Conservation (phyloP, 345 rosid species). For the Pugionium cornutum region DNA sequence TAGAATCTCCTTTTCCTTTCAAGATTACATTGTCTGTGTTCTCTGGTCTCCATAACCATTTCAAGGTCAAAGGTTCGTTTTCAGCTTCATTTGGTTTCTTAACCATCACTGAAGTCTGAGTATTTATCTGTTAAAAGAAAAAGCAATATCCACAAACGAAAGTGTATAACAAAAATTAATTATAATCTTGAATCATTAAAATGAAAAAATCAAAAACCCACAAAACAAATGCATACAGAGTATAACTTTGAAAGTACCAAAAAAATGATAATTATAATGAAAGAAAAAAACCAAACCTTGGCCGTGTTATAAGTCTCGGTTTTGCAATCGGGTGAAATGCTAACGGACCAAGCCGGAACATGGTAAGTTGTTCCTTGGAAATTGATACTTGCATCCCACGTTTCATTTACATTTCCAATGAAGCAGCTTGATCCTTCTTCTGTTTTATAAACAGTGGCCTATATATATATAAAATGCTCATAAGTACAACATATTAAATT, state of each 20-base stretch:
- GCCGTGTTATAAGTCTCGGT: slow-evolving; percentile 54
- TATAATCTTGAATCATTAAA: background rate
- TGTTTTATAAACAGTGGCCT: slow-evolving; percentile 54
- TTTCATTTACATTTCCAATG: slow-evolving; percentile 47
- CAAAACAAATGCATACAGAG: background rate
- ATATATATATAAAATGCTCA: background rate
- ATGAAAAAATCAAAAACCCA: background rate
- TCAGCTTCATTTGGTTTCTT: slow-evolving; percentile 35
- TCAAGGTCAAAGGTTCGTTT: slow-evolving; percentile 19
- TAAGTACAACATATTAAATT: background rate
- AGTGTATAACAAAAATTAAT: no score
- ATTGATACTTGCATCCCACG: slow-evolving; percentile 45
- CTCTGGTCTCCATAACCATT: slow-evolving; percentile 52
- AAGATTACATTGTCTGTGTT: slow-evolving; percentile 35
- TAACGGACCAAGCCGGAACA: slow-evolving; percentile 71
- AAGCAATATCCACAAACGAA: background rate
- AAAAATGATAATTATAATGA: background rate
- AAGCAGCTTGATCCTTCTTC: slow-evolving; percentile 55
- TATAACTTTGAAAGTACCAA: background rate
- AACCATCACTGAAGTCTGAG: slow-evolving; percentile 40
- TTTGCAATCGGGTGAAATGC: slow-evolving; percentile 58
- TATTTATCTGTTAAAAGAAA: slow-evolving; percentile 29
- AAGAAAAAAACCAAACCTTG: slow-evolving; percentile 38
- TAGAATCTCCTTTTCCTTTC: slow-evolving; percentile 39
- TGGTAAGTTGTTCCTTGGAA: slow-evolving; percentile 43